Evolutionary conservation across 768 basidiomycete genomes (phyloP).

Genomic region (Mrakia gelida): DNA sequence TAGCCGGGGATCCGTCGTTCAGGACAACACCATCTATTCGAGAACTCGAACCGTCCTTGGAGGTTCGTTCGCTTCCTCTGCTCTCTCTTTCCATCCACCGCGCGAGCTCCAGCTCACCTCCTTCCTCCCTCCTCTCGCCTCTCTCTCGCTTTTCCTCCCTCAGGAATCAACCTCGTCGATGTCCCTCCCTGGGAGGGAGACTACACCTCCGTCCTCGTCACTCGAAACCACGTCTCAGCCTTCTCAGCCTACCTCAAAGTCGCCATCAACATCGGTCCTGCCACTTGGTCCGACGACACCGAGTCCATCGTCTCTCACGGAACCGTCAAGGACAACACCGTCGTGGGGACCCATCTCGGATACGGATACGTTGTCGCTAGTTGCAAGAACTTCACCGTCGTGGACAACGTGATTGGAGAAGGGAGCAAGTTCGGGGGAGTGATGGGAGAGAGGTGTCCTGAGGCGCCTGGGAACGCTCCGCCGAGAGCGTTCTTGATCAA

Average conservation of each 20-base stretch:
- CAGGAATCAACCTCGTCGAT: constrained; percentile 46
- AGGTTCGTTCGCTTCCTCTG: constrained; percentile 35
- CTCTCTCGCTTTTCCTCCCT: not conserved
- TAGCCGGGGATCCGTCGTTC: constrained; percentile 41
- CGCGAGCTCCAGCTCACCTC: not conserved
- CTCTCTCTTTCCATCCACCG: not conserved
- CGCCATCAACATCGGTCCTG: constrained; percentile 44
- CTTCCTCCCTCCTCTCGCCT: not conserved
- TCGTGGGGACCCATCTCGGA: constrained; percentile 42
- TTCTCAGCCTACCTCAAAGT: constrained; percentile 42
- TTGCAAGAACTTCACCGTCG: constrained; percentile 42
- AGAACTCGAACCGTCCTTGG: constrained; percentile 42
- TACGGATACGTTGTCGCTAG: constrained; percentile 45
- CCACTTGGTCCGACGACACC: constrained; percentile 44
- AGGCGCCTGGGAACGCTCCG: constrained; percentile 42
- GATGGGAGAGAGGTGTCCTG: constrained; percentile 39
- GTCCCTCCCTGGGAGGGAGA: constrained; percentile 45
- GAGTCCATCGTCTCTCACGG: constrained; percentile 42
- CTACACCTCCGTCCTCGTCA: constrained; percentile 41
- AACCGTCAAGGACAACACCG: constrained; percentile 41
- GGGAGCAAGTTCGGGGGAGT: constrained; percentile 41
- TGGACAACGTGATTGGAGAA: constrained; percentile 40
- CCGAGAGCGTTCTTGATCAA: constrained; percentile 44
- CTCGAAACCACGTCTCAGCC: constrained; percentile 43
- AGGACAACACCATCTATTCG: constrained; percentile 42